These are phyloP conservation scores for Penicillium paxilli DNA, from an alignment of 495 filamentous ascomycete genomes.

Conservation along the genomic window DNA sequence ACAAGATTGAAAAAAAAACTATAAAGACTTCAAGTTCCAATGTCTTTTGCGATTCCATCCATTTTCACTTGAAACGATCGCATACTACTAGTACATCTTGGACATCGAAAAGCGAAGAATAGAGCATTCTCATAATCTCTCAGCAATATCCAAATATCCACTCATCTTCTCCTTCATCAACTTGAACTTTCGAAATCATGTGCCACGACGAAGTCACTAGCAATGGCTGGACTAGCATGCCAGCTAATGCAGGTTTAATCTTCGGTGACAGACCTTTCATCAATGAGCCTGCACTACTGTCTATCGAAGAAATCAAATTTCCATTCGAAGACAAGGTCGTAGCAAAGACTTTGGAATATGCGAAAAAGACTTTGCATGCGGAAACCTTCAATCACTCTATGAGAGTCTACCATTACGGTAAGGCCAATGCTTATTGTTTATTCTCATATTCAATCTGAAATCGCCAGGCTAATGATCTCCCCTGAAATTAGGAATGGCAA, in stretches of 20 bases:
- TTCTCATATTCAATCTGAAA: too few species aligned
- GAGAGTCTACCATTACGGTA: slow-evolving; percentile 71
- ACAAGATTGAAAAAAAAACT: too few species aligned
- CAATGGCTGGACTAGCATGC: slow-evolving; percentile 30
- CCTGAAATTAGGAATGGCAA: slow-evolving; percentile 29
- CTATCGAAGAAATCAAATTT: slow-evolving; percentile 22
- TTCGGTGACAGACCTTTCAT: slow-evolving; percentile 23
- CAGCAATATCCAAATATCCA: background rate
- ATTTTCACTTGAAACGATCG: too few species aligned
- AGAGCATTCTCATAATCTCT: too few species aligned
- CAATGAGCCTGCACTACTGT: slow-evolving; percentile 11
- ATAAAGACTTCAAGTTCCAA: too few species aligned
- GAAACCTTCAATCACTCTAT: slow-evolving; percentile 72
- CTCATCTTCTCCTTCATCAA: background rate
- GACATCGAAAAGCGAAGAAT: too few species aligned
- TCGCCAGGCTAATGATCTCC: too few species aligned
- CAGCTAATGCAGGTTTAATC: slow-evolving; percentile 28
- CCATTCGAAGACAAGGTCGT: slow-evolving; percentile 23
- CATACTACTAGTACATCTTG: too few species aligned
- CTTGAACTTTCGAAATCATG: slow-evolving; percentile 10
- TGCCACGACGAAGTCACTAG: slow-evolving; percentile 22
- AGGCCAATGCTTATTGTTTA: background rate
- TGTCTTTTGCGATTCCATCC: too few species aligned
- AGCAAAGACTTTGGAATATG: slow-evolving; percentile 23
- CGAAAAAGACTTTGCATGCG: slow-evolving; percentile 19